These are phyloP conservation scores for Ophiosphaerella herpotricha DNA, from an alignment of 2,329 filamentous ascomycete genomes.

Conservation along the genomic window DNA sequence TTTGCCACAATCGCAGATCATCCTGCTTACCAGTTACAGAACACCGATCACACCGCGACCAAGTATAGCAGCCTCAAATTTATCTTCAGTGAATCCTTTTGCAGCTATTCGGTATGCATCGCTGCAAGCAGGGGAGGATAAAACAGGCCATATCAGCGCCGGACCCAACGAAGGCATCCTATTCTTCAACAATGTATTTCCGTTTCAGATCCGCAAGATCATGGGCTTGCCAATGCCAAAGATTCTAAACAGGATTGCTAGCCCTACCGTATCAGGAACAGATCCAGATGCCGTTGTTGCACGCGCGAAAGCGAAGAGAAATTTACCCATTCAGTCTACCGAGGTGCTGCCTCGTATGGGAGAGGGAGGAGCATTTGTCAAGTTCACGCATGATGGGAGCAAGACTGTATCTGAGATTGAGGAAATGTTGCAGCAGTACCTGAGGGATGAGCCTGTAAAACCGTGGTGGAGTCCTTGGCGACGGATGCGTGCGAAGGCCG, in stretches of 20 bases:
- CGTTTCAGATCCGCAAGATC: conserved; percentile 72
- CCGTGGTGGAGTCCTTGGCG: conserved; percentile 92
- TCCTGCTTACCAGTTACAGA: conserved; percentile 19
- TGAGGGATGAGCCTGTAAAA: conserved; percentile 72
- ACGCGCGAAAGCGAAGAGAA: conserved; percentile 64
- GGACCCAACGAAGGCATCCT: conserved; percentile 78
- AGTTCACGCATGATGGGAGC: conserved; percentile 66
- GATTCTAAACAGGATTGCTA: conserved; percentile 58
- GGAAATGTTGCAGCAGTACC: conserved; percentile 63
- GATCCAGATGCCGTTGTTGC: conserved; percentile 60
- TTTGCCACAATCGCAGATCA: conserved; percentile 27
- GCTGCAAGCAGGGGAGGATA: conserved; percentile 61
- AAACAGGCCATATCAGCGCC: conserved; percentile 81
- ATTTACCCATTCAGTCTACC: conserved; percentile 69
- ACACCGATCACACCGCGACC: conserved; percentile 9
- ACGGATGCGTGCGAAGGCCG: conserved; percentile 72
- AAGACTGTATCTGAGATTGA: conserved; percentile 61
- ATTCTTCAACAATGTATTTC: conserved; percentile 92
- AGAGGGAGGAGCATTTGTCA: conserved; percentile 93
- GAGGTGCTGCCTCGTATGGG: conserved; percentile 84
- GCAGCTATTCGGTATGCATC: conserved; percentile 32
- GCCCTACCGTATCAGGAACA: conserved; percentile 56
- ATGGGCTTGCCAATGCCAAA: conserved; percentile 59
- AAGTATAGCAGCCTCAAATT: conserved; percentile 1
- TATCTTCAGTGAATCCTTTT: conserved; percentile 6